Conservation (phyloP, 495 filamentous ascomycete species). For the Podospora pseudocomata region DNA sequence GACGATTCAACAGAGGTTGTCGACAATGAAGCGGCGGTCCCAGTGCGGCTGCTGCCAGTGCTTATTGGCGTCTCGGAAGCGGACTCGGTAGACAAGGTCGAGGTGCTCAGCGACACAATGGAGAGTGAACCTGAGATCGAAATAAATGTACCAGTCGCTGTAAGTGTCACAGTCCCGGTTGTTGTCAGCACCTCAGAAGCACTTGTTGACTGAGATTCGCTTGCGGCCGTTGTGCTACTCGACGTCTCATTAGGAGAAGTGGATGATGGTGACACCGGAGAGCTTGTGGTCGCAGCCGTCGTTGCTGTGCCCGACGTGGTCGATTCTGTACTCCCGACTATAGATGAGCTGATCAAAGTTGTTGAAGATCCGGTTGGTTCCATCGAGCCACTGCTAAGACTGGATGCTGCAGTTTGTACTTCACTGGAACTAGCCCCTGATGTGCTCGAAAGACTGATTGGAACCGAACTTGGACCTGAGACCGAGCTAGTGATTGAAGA, state of each 20-base stretch:
- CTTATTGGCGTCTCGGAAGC: background rate
- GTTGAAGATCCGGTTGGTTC: background rate
- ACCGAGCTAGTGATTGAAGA: background rate
- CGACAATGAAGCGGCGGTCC: background rate
- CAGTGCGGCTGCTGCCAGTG: background rate
- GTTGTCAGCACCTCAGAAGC: background rate
- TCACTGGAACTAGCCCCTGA: background rate
- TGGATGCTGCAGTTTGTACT: background rate
- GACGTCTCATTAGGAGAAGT: background rate
- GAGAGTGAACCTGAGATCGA: background rate
- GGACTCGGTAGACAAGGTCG: background rate
- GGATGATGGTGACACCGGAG: background rate
- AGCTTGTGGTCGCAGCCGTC: background rate
- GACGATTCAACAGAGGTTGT: background rate
- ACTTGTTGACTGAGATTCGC: background rate
- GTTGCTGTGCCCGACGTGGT: background rate
- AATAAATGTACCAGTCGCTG: conserved; percentile 6
- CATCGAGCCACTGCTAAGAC: background rate
- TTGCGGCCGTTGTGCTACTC: background rate
- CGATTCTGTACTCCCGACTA: background rate
- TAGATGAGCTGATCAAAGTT: background rate
- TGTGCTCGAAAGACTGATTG: background rate
- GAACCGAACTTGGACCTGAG: background rate
- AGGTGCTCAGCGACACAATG: background rate
- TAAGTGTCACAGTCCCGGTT: conserved; percentile 1